phyloP scores from a whole-genome alignment of 371 early-diverging fungal genomes.

The Batkoa obscura region DNA sequence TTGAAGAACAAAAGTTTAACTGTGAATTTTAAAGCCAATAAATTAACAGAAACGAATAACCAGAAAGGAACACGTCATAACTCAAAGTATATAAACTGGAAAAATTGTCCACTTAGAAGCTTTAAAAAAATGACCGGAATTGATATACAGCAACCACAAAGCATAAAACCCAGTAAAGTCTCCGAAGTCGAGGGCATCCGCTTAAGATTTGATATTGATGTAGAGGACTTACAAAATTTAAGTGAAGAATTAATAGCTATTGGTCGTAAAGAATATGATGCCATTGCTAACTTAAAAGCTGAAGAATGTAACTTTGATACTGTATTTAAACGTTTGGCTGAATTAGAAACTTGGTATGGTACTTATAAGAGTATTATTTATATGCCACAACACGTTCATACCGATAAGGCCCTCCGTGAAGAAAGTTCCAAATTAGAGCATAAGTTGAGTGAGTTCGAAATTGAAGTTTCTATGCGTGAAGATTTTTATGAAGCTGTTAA shows the following conservation, averaged over 20 bases:
- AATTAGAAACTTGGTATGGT: slow-evolving; percentile 20
- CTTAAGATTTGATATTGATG: slow-evolving; percentile 14
- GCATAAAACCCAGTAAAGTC: too few relatives aligned
- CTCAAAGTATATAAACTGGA: too few relatives aligned
- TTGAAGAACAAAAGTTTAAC: too few relatives aligned
- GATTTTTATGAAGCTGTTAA: slow-evolving; percentile 46
- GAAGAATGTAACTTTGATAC: slow-evolving; percentile 33
- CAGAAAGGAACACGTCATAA: too few relatives aligned
- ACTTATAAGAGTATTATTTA: slow-evolving; percentile 25
- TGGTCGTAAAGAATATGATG: slow-evolving; percentile 19
- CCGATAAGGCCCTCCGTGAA: slow-evolving; percentile 46
- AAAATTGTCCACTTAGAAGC: too few relatives aligned
- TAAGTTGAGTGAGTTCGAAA: slow-evolving; percentile 40
- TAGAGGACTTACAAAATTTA: slow-evolving; percentile 16
- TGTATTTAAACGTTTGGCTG: slow-evolving; percentile 30
- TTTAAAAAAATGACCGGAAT: too few relatives aligned
- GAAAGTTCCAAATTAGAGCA: slow-evolving; percentile 43
- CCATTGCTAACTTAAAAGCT: slow-evolving; percentile 24
- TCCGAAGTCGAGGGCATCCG: too few relatives aligned
- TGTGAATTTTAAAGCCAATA: too few relatives aligned
- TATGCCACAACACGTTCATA: slow-evolving; percentile 41
- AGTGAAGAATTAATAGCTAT: slow-evolving; percentile 17
- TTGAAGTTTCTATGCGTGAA: slow-evolving; percentile 55
- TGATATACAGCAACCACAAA: too few relatives aligned
- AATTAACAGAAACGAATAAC: too few relatives aligned